phyloP scores from a whole-genome alignment of 306 rosid species.

The Mucuna pruriens region DNA sequence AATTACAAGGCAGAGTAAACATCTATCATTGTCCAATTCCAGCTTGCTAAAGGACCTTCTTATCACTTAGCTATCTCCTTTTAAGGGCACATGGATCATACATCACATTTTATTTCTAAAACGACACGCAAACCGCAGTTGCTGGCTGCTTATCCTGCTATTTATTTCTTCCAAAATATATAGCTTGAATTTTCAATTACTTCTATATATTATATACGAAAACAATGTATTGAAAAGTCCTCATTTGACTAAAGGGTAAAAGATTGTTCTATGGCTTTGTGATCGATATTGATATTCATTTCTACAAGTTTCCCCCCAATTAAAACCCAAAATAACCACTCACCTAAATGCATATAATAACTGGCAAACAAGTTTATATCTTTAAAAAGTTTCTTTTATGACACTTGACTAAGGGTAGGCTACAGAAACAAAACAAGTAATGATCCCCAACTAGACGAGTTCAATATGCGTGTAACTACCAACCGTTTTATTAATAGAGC shows the following conservation, averaged over 20 bases:
- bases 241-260: background rate
- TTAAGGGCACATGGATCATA: slow-evolving; percentile 14
- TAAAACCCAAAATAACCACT: background rate
- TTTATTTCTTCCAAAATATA: background rate
- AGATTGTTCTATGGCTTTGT: background rate
- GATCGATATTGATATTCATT: background rate
- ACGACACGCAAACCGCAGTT: background rate
- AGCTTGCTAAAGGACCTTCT: background rate
- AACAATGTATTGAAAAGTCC: background rate
- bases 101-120: background rate
- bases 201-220: background rate
- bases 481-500: background rate
- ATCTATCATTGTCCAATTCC: slow-evolving; percentile 16
- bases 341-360: background rate
- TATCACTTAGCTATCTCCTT: background rate
- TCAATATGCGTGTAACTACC: background rate
- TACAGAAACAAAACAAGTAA: background rate
- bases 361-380: background rate
- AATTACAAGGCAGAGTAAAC: background rate
- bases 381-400: background rate
- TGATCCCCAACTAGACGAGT: background rate
- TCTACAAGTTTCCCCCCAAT: background rate
- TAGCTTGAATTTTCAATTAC: background rate
- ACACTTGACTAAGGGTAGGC: background rate
- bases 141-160: background rate